These are phyloP conservation scores for Penicillium occitanis DNA, from an alignment of 2,329 filamentous ascomycete genomes.

Conservation along the genomic window DNA sequence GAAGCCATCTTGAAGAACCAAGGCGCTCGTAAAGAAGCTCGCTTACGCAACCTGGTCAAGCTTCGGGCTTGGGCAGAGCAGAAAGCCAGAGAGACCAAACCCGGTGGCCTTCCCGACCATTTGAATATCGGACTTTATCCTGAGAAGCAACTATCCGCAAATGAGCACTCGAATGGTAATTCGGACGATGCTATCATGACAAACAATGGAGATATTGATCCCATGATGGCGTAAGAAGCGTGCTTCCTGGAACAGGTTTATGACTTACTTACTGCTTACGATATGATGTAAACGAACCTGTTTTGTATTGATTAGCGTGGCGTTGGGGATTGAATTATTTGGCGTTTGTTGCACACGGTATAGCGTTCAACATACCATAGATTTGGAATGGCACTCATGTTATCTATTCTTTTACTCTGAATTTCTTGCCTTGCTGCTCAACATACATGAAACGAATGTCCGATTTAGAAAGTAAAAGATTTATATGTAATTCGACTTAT, in stretches of 20 bases:
- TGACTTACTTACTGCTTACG: not conserved
- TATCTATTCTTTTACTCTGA: not conserved
- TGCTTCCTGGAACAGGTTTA: not conserved
- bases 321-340: conserved; percentile 22
- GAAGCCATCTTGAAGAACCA: conserved; percentile 77
- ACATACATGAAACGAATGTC: too few species aligned
- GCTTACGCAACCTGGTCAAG: conserved; percentile 76
- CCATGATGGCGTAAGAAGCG: conserved; percentile 38
- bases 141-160: conserved; percentile 29
- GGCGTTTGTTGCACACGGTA: conserved; percentile 13
- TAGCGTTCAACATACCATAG: not conserved
- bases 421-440: not conserved
- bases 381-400: not conserved
- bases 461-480: not conserved
- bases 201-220: conserved; percentile 42
- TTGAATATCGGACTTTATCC: conserved; percentile 47
- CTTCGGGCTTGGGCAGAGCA: conserved; percentile 82
- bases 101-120: conserved; percentile 47
- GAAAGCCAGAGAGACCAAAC: conserved; percentile 47
- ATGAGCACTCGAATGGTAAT: conserved; percentile 30
- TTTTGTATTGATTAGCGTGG: conserved; percentile 23
- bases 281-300: conserved; percentile 1
- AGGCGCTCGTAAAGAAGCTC: conserved; percentile 72
- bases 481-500: not conserved
- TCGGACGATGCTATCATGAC: conserved; percentile 44